Percentiles rank a stretch among this genome's conserved stretches.
These are phyloP conservation scores for Vararia minispora DNA, from an alignment of 768 basidiomycete species.

Conservation along the genomic window DNA sequence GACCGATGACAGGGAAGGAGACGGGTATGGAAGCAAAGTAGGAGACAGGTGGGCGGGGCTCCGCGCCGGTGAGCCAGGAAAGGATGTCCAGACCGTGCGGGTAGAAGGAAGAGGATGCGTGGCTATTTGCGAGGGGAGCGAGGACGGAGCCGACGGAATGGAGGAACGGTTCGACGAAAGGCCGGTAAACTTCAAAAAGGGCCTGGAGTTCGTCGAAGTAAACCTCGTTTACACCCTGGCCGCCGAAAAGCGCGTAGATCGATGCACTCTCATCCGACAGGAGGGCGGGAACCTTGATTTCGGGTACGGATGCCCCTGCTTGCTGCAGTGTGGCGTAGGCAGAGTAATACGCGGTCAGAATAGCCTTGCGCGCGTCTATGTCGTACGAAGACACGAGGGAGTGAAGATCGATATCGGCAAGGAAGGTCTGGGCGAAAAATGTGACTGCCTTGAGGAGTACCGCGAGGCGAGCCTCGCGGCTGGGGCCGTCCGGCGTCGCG, in stretches of 20 bases:
- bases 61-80: slow-evolving; percentile 71
- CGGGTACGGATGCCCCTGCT: slow-evolving; percentile 34
- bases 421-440: slow-evolving; percentile 69
- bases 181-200: slow-evolving; percentile 85
- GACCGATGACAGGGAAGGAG: slow-evolving; percentile 91
- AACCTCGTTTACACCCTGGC: slow-evolving; percentile 96
- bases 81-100: slow-evolving; percentile 69
- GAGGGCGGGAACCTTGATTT: slow-evolving; percentile 46
- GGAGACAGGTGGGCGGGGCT: slow-evolving; percentile 60
- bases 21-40: slow-evolving; percentile 92
- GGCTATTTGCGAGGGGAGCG: slow-evolving; percentile 52
- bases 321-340: slow-evolving; percentile 63
- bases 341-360: slow-evolving; percentile 70
- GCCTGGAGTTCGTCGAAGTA: slow-evolving; percentile 94
- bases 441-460: slow-evolving; percentile 68
- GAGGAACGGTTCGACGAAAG: slow-evolving; percentile 73
- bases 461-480: slow-evolving; percentile 34
- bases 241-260: slow-evolving; percentile 91
- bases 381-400: slow-evolving; percentile 67
- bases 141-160: slow-evolving; percentile 53
- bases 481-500: slow-evolving; percentile 37
- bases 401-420: slow-evolving; percentile 69
- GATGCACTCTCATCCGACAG: slow-evolving; percentile 62
- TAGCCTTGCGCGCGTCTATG: slow-evolving; percentile 60
- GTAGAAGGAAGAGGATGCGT: slow-evolving; percentile 57